Percentiles rank a stretch among this genome's conserved stretches.
phyloP scores from a whole-genome alignment of 768 basidiomycete genomes.

The Hygrophorus pudorinus region DNA sequence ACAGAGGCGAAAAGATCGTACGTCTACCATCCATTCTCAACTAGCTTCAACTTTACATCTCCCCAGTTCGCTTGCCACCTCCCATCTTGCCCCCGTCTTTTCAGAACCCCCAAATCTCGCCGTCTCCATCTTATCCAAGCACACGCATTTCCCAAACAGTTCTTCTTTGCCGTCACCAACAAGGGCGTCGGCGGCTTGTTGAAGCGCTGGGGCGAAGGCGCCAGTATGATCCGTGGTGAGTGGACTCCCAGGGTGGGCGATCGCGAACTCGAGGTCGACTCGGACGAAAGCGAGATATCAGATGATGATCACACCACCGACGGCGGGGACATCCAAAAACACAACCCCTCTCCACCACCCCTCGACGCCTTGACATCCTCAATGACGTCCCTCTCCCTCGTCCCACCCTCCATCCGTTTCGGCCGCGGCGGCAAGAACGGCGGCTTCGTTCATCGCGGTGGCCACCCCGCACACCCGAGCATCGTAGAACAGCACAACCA shows the following conservation, averaged over 20 bases:
- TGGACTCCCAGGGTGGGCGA: slow-evolving; percentile 45
- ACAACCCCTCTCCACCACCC: slow-evolving; percentile 5
- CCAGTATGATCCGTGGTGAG: slow-evolving; percentile 61
- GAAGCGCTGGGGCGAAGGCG: slow-evolving; percentile 77
- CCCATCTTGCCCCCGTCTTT: slow-evolving; percentile 43
- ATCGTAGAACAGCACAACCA: no score
- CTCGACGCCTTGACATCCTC: slow-evolving; percentile 36
- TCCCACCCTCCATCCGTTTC: slow-evolving; percentile 63
- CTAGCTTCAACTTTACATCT: slow-evolving; percentile 1
- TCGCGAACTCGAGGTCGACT: slow-evolving; percentile 12
- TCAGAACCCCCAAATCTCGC: slow-evolving; percentile 64
- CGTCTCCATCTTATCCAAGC: slow-evolving; percentile 73
- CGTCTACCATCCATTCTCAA: slow-evolving; percentile 17
- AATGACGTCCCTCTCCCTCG: slow-evolving; percentile 37
- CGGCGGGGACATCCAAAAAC: slow-evolving; percentile 9
- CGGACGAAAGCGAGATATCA: slow-evolving; percentile 17
- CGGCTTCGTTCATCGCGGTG: slow-evolving; percentile 35
- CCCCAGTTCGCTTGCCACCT: slow-evolving; percentile 73
- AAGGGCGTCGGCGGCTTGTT: slow-evolving; percentile 79
- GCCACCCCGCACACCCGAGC: no score
- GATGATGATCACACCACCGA: slow-evolving; percentile 18
- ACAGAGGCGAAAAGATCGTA: slow-evolving; percentile 82
- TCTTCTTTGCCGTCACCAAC: slow-evolving; percentile 87
- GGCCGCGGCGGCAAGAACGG: slow-evolving; percentile 57
- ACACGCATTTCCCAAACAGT: slow-evolving; percentile 82